Base-by-base conservation (phyloP, 306 rosid genomes). In the Gillenia trifoliata region DNA sequence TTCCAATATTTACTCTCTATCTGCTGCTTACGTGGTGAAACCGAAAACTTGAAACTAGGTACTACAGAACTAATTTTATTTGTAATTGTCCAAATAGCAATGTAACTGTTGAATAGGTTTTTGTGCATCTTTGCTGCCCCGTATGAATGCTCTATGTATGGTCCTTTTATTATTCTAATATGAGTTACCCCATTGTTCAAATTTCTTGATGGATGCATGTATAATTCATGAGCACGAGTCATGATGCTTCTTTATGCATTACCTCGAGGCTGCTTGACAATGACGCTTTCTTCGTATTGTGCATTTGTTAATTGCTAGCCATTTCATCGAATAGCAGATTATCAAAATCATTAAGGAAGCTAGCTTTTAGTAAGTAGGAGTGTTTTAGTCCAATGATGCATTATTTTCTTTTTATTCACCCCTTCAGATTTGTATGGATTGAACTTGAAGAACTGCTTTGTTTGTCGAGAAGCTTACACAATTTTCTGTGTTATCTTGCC, bases 81-180 rank as follows among this genome's bases (percentile, higher is more conserved):
- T 49, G n/a, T 45, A 49, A 8, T 54, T 12, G 63, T 41, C 38
- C 10, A 31, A 31, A 50, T 34, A 49, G 38, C 40, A 47, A 40
- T 57, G 43, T 71, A 15, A 71, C 52, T 25, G 66, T 52, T 52
- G 62, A 52, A 28, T 28, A 54, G 64, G 74, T 70, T 45, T 25
- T 54, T 3, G 0, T 68, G 50, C 16, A 20, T 70, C n/a, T 11
- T 19, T 70, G 11, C 59, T 68, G 60, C 61, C 59, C 26, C 17
- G 11, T 5, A 28, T 68, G 73, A 28, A 10, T 52, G 20, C 20
- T 70, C 6, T 20, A 31, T 64, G 25, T 20, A 15, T 33, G 43
- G 68, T 12, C 11, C n/a, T 64, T 64, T 9, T 31, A 34, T 22
- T 62, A 33, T 64, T 63, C 68, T 63, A 33, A 63, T 33, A 26